Conservation (phyloP, 1,284 basidiomycete species). For the Ganoderma sinense region DNA sequence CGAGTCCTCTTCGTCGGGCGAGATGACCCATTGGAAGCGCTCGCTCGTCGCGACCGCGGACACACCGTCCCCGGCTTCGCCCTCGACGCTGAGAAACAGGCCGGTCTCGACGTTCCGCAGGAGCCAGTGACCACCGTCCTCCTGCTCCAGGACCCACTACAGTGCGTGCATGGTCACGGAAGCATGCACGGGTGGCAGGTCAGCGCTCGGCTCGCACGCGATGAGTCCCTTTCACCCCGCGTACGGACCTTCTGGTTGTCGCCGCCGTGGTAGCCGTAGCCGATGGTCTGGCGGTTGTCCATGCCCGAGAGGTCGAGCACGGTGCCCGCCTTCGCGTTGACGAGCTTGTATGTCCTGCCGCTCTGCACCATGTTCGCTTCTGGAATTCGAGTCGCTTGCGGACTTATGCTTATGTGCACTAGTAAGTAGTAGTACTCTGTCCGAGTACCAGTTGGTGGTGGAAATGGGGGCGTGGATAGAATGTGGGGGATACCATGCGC, state of each 20-base stretch:
- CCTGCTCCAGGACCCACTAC: not conserved
- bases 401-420: too few species aligned
- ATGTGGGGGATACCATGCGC: too few species aligned
- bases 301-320: conserved; percentile 55
- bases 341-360: not conserved
- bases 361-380: conserved; percentile 32
- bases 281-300: conserved; percentile 53
- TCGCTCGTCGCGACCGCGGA: not conserved
- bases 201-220: too few species aligned
- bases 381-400: too few species aligned
- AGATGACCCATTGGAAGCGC: not conserved
- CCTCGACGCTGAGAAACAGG: not conserved
- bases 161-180: too few species aligned
- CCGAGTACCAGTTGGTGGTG: too few species aligned
- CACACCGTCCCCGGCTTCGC: not conserved
- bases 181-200: too few species aligned
- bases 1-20: not conserved
- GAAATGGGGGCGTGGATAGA: too few species aligned
- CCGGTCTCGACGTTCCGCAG: not conserved
- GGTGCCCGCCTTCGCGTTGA: not conserved
- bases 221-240: too few species aligned
- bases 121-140: not conserved
- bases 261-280: conserved; percentile 51
- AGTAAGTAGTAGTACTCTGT: too few species aligned
- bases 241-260: conserved; percentile 55